Base-by-base conservation (phyloP, 441 rosid genomes). In the Brassica hybrid region DNA sequence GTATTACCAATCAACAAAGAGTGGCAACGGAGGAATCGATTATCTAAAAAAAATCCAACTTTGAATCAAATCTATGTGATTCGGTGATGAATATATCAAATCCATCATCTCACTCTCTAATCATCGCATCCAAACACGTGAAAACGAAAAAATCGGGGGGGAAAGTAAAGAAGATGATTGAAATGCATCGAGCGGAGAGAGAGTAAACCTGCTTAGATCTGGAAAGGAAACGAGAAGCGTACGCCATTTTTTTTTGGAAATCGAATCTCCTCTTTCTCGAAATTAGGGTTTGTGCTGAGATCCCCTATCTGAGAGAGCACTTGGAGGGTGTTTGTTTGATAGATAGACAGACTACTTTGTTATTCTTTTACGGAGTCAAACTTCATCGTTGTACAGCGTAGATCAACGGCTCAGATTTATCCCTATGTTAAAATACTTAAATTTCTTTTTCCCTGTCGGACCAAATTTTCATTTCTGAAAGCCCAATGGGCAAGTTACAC, bases 171-270 rank as follows among this genome's bases (percentile, higher is more conserved):
- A 41, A 41, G 48, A 0, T 41, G 48, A 41, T 41, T 41, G 13
- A 41, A 41, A 41, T 41, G 48, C 4, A 41, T 41, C 48, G 41
- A 7, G 41, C 11, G 41, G 41, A 34, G 41, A 34, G 41, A 34
- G 41, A 30, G 6, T 30, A 30, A 30, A 90, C 99, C 96, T 93
- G 99, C 82, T 89, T 88, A 77, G 98, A 88, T 91, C 90, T 89
- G 77, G 92, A 84, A 14, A 88, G 61, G 64, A 91, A 79, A 7
- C 98, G 96, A 75, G 92, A 83, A 74, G 95, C 69, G 80, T 86
- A 77, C 17, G 98, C 89, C 98, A 93, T 90, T 79, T 78, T 90
- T 79, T 78, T 79, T 30, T 5, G 0, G 70, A 4, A 45, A 65
- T 30, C 34, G 34, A 30, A 30, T 30, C 34, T 30, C 34, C 34